Conservation (phyloP, 1,139 yeast genomes). For the Protomyces arabidopsidicola region DNA sequence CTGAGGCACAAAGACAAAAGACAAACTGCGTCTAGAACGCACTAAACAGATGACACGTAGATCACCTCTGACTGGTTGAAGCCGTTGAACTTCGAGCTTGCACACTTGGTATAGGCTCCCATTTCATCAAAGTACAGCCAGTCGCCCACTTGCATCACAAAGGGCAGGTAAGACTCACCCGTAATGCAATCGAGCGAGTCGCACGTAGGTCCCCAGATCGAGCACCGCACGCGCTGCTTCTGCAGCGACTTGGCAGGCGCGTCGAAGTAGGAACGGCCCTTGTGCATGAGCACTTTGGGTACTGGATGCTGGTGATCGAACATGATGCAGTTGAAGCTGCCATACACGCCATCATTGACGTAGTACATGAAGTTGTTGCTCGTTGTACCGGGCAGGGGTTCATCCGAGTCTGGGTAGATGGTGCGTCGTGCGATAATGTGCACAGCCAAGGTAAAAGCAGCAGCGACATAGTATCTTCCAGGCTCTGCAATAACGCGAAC, state of each 20-base stretch:
- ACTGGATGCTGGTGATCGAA: conserved; percentile 84
- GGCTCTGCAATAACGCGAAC: conserved; percentile 83
- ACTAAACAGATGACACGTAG: conserved; percentile 20
- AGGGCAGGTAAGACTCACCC: conserved; percentile 49
- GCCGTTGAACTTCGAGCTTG: conserved; percentile 52
- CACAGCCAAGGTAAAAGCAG: conserved; percentile 79
- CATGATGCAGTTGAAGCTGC: conserved; percentile 86
- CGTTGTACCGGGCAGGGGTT: conserved; percentile 33
- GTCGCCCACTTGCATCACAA: conserved; percentile 73
- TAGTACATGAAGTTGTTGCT: conserved; percentile 52
- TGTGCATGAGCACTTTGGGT: conserved; percentile 60
- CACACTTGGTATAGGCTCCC: conserved; percentile 94
- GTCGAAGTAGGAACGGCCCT: conserved; percentile 46
- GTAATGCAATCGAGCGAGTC: conserved; percentile 90
- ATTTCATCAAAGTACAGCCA: conserved; percentile 81
- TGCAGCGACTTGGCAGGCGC: conserved; percentile 8
- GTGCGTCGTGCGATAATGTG: conserved; percentile 79
- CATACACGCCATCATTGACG: conserved; percentile 92
- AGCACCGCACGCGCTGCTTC: conserved; percentile 35
- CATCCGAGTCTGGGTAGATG: conserved; percentile 33
- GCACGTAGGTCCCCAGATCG: conserved; percentile 98
- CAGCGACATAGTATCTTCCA: conserved; percentile 83
- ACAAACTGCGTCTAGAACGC: neutral
- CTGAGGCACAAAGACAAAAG: neutral
- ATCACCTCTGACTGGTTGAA: conserved; percentile 22